Conservation (phyloP, 2,329 filamentous ascomycete genomes). For the Botryotinia globosa region DNA sequence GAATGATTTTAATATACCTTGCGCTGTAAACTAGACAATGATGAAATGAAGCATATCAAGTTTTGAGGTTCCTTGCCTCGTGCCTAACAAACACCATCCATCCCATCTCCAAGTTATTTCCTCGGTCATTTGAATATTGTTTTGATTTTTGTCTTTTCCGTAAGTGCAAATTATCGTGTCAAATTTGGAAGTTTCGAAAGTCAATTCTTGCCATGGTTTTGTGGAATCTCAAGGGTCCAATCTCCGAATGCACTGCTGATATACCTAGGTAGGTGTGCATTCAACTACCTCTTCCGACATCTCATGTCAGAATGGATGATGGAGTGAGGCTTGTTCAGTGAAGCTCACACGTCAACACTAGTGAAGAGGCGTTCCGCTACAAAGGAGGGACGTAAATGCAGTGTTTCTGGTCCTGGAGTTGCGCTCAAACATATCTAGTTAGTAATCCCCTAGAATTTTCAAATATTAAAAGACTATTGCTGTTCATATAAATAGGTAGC, state of each 20-base stretch:
- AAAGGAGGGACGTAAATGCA: not conserved
- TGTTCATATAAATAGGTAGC: not conserved
- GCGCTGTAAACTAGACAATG: conserved; percentile 36
- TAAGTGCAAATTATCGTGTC: not conserved
- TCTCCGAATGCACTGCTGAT: not conserved
- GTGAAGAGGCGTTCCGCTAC: not conserved
- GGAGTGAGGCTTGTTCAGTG: not conserved
- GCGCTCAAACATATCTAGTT: not conserved
- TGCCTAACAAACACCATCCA: not conserved
- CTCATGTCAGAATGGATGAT: not conserved
- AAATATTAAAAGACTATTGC: not conserved
- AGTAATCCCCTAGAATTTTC: not conserved
- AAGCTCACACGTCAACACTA: not conserved
- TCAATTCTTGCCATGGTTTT: not conserved
- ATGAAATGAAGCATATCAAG: conserved; percentile 30
- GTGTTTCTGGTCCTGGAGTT: not conserved
- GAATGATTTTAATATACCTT: conserved; percentile 19
- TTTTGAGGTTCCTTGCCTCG: conserved; percentile 6
- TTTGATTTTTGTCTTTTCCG: not conserved
- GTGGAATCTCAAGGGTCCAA: not conserved
- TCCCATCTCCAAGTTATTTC: not conserved
- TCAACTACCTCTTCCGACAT: not conserved
- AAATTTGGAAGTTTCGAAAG: not conserved
- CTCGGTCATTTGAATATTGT: not conserved
- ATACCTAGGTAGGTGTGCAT: not conserved